Evolutionary conservation across 1,284 basidiomycete species (phyloP), one percentile per base, ranked within the genome.

Genomic region (Papiliotrema nemorosa): DNA sequence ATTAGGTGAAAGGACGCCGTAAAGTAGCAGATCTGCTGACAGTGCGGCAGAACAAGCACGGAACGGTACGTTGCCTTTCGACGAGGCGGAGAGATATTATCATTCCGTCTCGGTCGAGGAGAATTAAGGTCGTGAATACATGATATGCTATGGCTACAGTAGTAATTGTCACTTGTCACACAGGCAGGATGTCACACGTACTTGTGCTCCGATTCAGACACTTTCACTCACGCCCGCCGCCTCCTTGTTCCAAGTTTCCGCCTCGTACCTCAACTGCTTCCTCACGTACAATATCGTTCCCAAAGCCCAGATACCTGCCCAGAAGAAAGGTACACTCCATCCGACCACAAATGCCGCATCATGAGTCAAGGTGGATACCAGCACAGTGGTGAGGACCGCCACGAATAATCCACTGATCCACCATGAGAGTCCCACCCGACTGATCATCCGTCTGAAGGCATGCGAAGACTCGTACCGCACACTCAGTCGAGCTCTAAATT

Each of bases 311-410:
- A 50, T 20, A 5, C 42, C 49, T 1, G 49, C 49, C 49, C 49
- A 50, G 20, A 50, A n/a, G 20, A 50, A 36, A 10, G 49, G 49
- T 20, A 50, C 34, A 7, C n/a, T 38, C 49, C 49, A 50, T 2
- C 49, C 49, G 7, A 50, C 49, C n/a, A 44, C 42, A 31, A 44
- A 50, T 16, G 49, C 49, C 20, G 49, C 42, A 16, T 50, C 49
- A 13, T 44, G 38, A 9, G 47, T 7, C 14, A 50, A 22, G 18
- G 49, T 44, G 27, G 44, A 50, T 6, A 50, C 42, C 20, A 50
- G 42, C n/a, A 38, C 27, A 16, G 42, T 50, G 10, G 49, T 50
- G 3, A 50, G 2, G 14, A 44, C 38, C 3, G 41, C 49, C 22
- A 21, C 18, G 16, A 18, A 6, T 14, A 44, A 14, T 10, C 22